Evolutionary conservation across 129 eudicot species (phyloP).

Genomic region (Apium graveolens): DNA sequence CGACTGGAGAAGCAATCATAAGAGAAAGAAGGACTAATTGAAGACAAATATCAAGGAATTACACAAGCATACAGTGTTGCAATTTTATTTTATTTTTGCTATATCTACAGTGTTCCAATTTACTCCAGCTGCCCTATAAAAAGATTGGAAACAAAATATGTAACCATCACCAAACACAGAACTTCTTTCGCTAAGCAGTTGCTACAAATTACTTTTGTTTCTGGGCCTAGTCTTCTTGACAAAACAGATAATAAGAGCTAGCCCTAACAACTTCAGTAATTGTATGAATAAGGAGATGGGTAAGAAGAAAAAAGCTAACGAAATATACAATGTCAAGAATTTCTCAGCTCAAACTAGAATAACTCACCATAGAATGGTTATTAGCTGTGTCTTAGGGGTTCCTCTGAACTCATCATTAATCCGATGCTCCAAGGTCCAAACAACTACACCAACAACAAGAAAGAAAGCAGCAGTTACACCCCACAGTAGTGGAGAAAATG

Average conservation of each 20-base stretch:
- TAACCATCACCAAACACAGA: background rate
- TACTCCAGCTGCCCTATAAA: background rate
- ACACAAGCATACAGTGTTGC: background rate
- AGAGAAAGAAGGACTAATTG: background rate
- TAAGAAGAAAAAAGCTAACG: background rate
- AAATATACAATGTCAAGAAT: background rate
- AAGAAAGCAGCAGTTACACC: conserved; percentile 66
- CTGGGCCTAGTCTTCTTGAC: background rate
- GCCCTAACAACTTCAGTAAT: background rate
- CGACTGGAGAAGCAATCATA: background rate
- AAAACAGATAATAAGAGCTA: background rate
- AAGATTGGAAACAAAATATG: background rate
- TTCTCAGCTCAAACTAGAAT: background rate
- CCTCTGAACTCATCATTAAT: conserved; percentile 85
- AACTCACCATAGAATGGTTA: conserved; percentile 72
- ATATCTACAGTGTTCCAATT: background rate
- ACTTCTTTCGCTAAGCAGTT: background rate
- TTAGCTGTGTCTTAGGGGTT: conserved; percentile 63
- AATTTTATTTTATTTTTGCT: no score
- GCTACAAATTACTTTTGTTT: background rate
- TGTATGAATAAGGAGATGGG: background rate
- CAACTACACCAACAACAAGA: conserved; percentile 63
- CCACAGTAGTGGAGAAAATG: conserved; percentile 75
- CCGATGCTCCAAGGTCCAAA: conserved; percentile 89
- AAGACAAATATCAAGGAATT: background rate